These are phyloP conservation scores for Pyropia yezoensis DNA, from an alignment of 23 red algal species.

Conservation along the genomic window DNA sequence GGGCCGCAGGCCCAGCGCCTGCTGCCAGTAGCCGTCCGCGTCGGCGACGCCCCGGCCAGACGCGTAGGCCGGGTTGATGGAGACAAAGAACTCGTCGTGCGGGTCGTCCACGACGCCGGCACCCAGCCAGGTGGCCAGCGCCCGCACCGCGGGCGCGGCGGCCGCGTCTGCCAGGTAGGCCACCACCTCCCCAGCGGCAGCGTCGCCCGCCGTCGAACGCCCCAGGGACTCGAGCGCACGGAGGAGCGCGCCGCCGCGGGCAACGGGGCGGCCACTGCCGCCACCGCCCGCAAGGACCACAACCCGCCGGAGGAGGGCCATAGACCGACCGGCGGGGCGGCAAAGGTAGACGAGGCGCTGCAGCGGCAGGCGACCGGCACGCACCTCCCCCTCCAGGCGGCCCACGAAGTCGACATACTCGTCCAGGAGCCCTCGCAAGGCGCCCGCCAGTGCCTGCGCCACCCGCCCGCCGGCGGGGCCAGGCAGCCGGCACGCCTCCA, in stretches of 20 bases:
- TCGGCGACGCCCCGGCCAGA: slow-evolving; percentile 6
- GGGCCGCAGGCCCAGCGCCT: slow-evolving; percentile 28
- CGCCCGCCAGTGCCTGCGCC: slow-evolving; percentile 14
- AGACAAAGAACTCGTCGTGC: slow-evolving; percentile 60
- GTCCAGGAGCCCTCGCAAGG: slow-evolving; percentile 15
- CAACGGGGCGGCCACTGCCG: neutral
- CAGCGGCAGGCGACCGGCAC: slow-evolving; percentile 4
- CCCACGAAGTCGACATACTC: slow-evolving; percentile 34
- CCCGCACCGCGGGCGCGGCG: slow-evolving; percentile 18
- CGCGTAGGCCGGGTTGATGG: slow-evolving; percentile 23
- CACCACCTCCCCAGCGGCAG: slow-evolving; percentile 15
- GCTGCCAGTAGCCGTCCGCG: slow-evolving; percentile 35
- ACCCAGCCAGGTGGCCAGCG: slow-evolving; percentile 33
- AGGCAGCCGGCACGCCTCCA: slow-evolving; percentile 18
- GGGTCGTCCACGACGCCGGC: slow-evolving; percentile 51
- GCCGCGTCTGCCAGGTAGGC: slow-evolving; percentile 13
- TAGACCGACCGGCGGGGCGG: slow-evolving; percentile 21
- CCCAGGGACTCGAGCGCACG: slow-evolving; percentile 12
- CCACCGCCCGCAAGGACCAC: neutral
- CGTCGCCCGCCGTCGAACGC: slow-evolving; percentile 19
- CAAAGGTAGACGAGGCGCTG: slow-evolving; percentile 37
- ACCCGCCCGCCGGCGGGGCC: slow-evolving; percentile 15
- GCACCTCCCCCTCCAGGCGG: slow-evolving; percentile 20
- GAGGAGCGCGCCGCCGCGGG: slow-evolving; percentile 26
- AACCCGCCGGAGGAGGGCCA: slow-evolving; percentile 25